Evolutionary conservation across 371 early-diverging fungal genomes (phyloP), one percentile per base, ranked within the genome.

Genomic region (Mycotypha africana): DNA sequence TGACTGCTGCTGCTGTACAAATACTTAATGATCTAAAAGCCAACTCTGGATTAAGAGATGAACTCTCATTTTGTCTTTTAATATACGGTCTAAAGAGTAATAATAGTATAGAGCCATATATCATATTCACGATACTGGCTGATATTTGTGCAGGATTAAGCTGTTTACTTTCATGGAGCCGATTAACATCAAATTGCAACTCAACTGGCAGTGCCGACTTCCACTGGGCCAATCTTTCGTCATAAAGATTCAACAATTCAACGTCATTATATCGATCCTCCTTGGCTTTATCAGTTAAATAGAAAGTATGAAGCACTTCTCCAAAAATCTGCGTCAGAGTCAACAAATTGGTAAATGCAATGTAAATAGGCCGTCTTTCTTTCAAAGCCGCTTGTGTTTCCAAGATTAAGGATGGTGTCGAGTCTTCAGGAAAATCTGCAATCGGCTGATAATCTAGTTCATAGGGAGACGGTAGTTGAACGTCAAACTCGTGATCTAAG

Each of bases 401-500:
- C n/a, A 51, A 15, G 7, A 60, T 46, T 2, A 64, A 37, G 1
- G 38, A 20, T 4, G 63, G 65, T 2, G 22, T 55, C 23, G 21
- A 42, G n/a, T 51, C 33, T 1, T 38, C 24, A 4, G 11, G 25
- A 26, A 43, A 9, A 32, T 41, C 22, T 15, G 35, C 10, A 6
- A 19, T 36, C 4, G 47, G 15, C 0, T 31, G 17, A 4, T 38
- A 45, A 9, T 51, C 45, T 1, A 73, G 28, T 45, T 74, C 74
- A 22, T 57, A 63, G 4, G 51, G 38, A 1, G 65, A 50, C 14
- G 74, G 74, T 12, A 67, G 42, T 24, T 65, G 61, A 12, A 64
- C 64, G 30, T 70, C 70, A 43, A 67, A 67, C 11, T 67, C 67
- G 15, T 59, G 51, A 19, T 74, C 68, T 2, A 58, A 25, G 14